These are phyloP conservation scores for Fonsecaea pedrosoi DNA, from an alignment of 2,329 filamentous ascomycete genomes.

Conservation along the genomic window DNA sequence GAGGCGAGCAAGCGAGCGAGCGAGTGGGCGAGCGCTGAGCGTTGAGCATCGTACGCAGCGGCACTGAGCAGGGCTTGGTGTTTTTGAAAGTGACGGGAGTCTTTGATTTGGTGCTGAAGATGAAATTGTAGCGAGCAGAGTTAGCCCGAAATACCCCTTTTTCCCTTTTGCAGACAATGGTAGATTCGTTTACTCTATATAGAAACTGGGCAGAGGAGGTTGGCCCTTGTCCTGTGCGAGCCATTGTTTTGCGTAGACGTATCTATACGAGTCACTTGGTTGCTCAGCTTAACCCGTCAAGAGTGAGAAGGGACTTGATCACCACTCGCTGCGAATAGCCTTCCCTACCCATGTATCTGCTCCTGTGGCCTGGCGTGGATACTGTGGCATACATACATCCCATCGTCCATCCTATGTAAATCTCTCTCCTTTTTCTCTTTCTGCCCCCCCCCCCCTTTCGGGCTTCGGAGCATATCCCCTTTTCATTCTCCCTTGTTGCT, in stretches of 20 bases:
- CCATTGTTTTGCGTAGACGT: no score
- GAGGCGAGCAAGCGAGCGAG: neutral
- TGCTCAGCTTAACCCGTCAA: no score
- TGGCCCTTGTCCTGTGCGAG: neutral
- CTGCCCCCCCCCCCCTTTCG: no score
- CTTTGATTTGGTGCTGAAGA: constrained; percentile 17
- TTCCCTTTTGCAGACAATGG: constrained; percentile 46
- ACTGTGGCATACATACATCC: no score
- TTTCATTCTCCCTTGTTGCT: no score
- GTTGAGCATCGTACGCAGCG: neutral
- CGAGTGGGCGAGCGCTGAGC: neutral
- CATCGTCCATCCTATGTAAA: no score
- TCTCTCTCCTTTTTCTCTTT: no score
- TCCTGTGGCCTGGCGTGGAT: no score
- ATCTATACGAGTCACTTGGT: no score
- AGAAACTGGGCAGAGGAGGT: neutral
- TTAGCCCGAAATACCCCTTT: constrained; percentile 26
- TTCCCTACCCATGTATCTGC: no score
- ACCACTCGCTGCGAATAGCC: no score
- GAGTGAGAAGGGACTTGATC: no score
- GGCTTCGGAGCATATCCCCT: neutral
- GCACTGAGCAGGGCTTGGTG: constrained; percentile 23
- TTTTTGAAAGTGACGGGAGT: constrained; percentile 1
- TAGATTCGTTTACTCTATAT: neutral
- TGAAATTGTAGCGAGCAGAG: constrained; percentile 23